Evolutionary conservation across 2,329 filamentous ascomycete species (phyloP).

Genomic region (Aureobasidium melanogenum): DNA sequence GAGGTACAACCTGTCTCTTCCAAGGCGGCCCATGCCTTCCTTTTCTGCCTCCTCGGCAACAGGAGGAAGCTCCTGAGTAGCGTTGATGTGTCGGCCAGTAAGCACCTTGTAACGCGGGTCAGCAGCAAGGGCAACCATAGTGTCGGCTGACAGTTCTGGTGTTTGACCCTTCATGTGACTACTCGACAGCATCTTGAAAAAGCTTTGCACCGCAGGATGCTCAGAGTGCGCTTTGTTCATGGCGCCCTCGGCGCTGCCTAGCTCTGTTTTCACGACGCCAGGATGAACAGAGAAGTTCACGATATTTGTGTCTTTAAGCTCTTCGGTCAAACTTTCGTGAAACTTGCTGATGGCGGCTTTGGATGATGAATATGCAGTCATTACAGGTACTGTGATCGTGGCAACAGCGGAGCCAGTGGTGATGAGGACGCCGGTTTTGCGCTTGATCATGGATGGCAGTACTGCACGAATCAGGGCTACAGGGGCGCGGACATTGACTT

Average conservation of each 20-base stretch:
- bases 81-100: slow-evolving; percentile 17
- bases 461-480: slow-evolving; percentile 19
- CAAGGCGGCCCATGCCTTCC: slow-evolving; percentile 15
- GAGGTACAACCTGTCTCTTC: slow-evolving; percentile 15
- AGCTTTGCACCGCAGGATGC: slow-evolving; percentile 13
- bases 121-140: slow-evolving; percentile 16
- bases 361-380: slow-evolving; percentile 19
- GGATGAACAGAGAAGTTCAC: slow-evolving; percentile 17
- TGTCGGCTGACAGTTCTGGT: slow-evolving; percentile 15
- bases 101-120: slow-evolving; percentile 16
- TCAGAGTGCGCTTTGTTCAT: slow-evolving; percentile 15
- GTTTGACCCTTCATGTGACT: slow-evolving; percentile 11
- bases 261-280: slow-evolving; percentile 15
- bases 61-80: slow-evolving; percentile 14
- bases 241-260: slow-evolving; percentile 14
- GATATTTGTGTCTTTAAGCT: slow-evolving; percentile 5
- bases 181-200: slow-evolving; percentile 1
- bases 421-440: slow-evolving; percentile 16
- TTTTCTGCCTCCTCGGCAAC: slow-evolving; percentile 17
- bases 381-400: slow-evolving; percentile 13
- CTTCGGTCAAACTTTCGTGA: slow-evolving; percentile 13
- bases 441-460: slow-evolving; percentile 17
- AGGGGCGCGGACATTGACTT: slow-evolving; percentile 19
- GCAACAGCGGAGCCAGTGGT: slow-evolving; percentile 15
- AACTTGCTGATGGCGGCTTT: slow-evolving; percentile 22